A percentile compares a stretch with the other conserved stretches of the same genome.
Conservation (phyloP, 371 early-diverging fungal genomes). For the Polyrhizophydium stewartii region DNA sequence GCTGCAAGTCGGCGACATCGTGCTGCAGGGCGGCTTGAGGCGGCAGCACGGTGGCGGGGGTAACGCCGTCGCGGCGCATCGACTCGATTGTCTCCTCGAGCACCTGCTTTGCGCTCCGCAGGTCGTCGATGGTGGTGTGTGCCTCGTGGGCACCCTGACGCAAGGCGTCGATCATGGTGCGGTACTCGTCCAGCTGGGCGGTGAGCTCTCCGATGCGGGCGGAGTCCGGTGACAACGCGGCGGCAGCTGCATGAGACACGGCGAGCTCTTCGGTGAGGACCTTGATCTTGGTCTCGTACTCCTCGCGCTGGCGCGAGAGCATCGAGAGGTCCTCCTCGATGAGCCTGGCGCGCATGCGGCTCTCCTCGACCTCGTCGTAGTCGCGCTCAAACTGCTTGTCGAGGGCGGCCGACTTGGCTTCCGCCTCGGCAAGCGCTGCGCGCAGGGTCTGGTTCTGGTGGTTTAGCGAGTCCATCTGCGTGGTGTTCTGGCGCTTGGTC, state of each 20-base stretch:
- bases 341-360: conserved; percentile 1
- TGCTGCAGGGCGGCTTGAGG: background rate
- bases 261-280: background rate
- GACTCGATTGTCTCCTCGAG: conserved; percentile 6
- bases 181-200: background rate
- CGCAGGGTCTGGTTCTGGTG: background rate
- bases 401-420: background rate
- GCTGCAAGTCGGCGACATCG: background rate
- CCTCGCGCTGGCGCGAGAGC: background rate
- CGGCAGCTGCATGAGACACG: no score
- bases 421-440: conserved; percentile 3
- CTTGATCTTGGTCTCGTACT: background rate
- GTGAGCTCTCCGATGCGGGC: background rate
- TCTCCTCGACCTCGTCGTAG: conserved; percentile 4
- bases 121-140: background rate
- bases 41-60: background rate
- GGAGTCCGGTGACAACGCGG: no score
- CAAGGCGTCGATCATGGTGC: background rate
- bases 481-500: background rate
- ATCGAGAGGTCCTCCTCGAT: conserved; percentile 1
- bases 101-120: background rate
- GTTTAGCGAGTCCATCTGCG: background rate
- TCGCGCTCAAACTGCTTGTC: conserved; percentile 10
- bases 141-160: conserved; percentile 3
- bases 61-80: background rate